Conservation (phyloP, 140 eudicot genomes). For the Stevia rebaudiana region DNA sequence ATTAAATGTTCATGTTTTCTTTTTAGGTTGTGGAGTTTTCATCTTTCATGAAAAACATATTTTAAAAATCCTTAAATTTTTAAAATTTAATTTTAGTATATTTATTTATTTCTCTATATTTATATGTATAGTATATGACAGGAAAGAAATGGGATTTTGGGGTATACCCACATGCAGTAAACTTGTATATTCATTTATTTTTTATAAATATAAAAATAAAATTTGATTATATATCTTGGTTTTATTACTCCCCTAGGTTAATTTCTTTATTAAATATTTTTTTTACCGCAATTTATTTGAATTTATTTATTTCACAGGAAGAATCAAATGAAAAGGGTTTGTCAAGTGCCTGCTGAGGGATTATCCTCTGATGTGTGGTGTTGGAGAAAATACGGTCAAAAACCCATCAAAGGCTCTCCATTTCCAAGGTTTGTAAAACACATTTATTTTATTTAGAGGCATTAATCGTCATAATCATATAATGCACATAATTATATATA, state of each 20-base stretch:
- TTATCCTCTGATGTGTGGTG: conserved; percentile 93
- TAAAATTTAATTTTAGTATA: background rate
- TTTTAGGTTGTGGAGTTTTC: too few species aligned
- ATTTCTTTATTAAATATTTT: background rate
- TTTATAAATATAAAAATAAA: background rate
- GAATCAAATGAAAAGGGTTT: conserved; percentile 73
- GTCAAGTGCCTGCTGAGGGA: conserved; percentile 91
- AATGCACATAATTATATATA: too few species aligned
- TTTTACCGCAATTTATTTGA: background rate
- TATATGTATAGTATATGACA: conserved; percentile 12
- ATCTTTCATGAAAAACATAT: too few species aligned
- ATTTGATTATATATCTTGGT: background rate
- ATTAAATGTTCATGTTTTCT: background rate
- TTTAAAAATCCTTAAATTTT: too few species aligned
- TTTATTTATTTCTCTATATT: too few species aligned
- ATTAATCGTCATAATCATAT: too few species aligned
- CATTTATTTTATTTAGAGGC: too few species aligned
- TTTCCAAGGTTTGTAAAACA: conserved; percentile 79
- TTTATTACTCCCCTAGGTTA: too few species aligned
- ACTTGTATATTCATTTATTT: background rate
- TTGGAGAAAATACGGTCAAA: conserved; percentile 98
- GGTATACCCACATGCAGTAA: conserved; percentile 32
- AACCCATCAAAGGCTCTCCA: conserved; percentile 97
- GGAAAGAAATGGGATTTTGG: conserved; percentile 17
- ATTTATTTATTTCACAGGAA: conserved; percentile 40